Percentiles rank a stretch among this genome's conserved stretches.
These are phyloP conservation scores for Aspergillus affinis DNA, from an alignment of 495 filamentous ascomycete genomes.

Conservation along the genomic window DNA sequence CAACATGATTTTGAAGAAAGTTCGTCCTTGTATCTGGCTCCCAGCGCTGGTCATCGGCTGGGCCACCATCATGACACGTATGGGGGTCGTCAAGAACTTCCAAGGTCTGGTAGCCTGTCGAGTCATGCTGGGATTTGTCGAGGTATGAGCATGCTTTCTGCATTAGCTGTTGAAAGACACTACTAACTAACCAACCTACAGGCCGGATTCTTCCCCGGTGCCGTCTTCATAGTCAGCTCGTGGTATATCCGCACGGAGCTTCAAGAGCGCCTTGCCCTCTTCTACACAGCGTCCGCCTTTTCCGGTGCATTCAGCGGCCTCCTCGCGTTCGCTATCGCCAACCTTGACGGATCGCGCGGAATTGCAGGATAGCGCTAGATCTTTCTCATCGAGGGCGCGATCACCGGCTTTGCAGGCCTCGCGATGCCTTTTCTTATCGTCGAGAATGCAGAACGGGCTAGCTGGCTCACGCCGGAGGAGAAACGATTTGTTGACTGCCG, in stretches of 20 bases:
- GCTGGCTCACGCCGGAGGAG: not conserved
- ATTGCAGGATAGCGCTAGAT: constrained; percentile 55
- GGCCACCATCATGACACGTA: too few relatives aligned
- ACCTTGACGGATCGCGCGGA: constrained; percentile 36
- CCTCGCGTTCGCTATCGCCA: constrained; percentile 47
- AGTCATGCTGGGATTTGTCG: too few relatives aligned
- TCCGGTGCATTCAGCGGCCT: constrained; percentile 54
- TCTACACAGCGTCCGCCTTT: constrained; percentile 50
- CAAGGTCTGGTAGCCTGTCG: too few relatives aligned
- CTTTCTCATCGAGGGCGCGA: constrained; percentile 52
- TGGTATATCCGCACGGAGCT: constrained; percentile 54
- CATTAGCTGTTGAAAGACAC: too few relatives aligned
- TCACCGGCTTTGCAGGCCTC: constrained; percentile 47
- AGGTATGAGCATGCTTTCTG: too few relatives aligned
- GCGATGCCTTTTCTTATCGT: constrained; percentile 36
- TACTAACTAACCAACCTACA: too few relatives aligned
- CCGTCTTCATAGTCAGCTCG: constrained; percentile 51
- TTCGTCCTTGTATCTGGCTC: too few relatives aligned
- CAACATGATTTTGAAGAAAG: too few relatives aligned
- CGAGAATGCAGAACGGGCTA: not conserved
- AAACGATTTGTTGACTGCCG: not conserved
- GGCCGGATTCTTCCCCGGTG: constrained; percentile 47
- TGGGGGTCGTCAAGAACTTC: too few relatives aligned
- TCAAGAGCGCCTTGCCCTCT: constrained; percentile 50
- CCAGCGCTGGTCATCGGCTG: too few relatives aligned